These are phyloP conservation scores for Acacia melanoxylon DNA, from an alignment of 306 rosid genomes.

Conservation along the genomic window DNA sequence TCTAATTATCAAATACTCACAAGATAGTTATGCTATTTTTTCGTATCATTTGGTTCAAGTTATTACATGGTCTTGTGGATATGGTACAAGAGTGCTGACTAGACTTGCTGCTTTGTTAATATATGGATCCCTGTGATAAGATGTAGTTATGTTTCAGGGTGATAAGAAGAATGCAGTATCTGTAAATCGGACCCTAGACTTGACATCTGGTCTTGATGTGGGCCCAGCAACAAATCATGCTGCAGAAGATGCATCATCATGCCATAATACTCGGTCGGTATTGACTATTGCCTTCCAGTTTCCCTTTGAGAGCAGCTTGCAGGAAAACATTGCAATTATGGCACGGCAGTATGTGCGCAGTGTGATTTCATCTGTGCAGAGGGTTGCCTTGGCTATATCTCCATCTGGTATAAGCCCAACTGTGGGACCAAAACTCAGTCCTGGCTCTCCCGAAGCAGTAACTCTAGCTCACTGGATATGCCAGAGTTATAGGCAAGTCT, in stretches of 20 bases:
- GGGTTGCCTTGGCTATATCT: conserved; percentile 96
- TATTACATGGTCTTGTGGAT: not conserved
- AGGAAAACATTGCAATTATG: conserved; percentile 82
- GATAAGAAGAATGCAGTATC: conserved; percentile 63
- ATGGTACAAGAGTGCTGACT: not conserved
- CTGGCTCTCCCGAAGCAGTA: conserved; percentile 88
- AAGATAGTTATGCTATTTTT: not conserved
- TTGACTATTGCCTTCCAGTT: conserved; percentile 95
- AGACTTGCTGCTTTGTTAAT: not conserved
- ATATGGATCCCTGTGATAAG: not conserved
- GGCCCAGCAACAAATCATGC: conserved; percentile 54
- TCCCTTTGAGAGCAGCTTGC: conserved; percentile 78
- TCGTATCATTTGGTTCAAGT: not conserved
- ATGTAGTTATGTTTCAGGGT: conserved; percentile 41
- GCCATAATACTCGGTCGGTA: conserved; percentile 75
- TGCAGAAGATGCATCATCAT: conserved; percentile 47
- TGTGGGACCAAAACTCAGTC: conserved; percentile 66
- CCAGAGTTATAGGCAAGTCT: conserved; percentile 82
- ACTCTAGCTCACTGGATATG: conserved; percentile 91
- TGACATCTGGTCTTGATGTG: conserved; percentile 92
- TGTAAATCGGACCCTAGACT: conserved; percentile 76
- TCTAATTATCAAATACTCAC: not conserved
- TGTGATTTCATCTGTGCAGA: conserved; percentile 87
- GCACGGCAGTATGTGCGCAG: conserved; percentile 89
- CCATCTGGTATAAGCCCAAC: conserved; percentile 71